These are phyloP conservation scores for Sphagnum magellanicum DNA, from an alignment of 228 moss, liverwort and hornwort species.

Conservation along the genomic window DNA sequence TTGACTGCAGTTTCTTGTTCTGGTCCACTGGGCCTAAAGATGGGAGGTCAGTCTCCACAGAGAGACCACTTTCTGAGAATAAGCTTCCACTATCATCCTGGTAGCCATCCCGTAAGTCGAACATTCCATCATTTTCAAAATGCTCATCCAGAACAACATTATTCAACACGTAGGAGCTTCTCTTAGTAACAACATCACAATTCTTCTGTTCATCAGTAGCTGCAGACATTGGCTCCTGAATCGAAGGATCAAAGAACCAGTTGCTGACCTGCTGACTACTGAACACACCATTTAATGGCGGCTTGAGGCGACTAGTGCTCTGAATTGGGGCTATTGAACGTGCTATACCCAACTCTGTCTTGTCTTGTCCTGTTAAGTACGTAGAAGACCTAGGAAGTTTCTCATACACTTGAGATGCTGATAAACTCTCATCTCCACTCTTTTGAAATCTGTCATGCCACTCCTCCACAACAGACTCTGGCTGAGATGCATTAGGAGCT, in stretches of 20 bases:
- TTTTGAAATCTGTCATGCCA: slow-evolving; percentile 14
- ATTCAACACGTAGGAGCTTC: slow-evolving; percentile 25
- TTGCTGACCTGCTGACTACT: slow-evolving; percentile 13
- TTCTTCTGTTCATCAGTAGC: slow-evolving; percentile 12
- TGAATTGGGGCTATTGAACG: slow-evolving; percentile 4
- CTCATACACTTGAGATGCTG: slow-evolving; percentile 27
- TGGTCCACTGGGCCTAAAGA: slow-evolving; percentile 23
- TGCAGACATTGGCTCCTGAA: slow-evolving; percentile 22
- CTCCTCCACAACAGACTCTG: slow-evolving; percentile 9
- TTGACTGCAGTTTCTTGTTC: slow-evolving; percentile 20
- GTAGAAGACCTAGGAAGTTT: slow-evolving; percentile 7
- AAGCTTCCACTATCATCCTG: slow-evolving; percentile 38
- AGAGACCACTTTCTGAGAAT: slow-evolving; percentile 34
- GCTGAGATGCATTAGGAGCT: slow-evolving; percentile 2
- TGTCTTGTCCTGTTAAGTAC: background rate
- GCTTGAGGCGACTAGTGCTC: slow-evolving; percentile 4
- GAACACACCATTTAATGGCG: slow-evolving; percentile 15
- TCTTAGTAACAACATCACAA: slow-evolving; percentile 8
- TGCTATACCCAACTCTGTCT: background rate
- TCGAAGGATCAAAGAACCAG: slow-evolving; percentile 31
- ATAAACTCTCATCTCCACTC: slow-evolving; percentile 28
- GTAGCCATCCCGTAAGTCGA: slow-evolving; percentile 26
- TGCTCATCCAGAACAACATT: slow-evolving; percentile 35
- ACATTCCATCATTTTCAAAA: slow-evolving; percentile 22
- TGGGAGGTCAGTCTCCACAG: slow-evolving; percentile 34